Percentiles rank a stretch among this genome's conserved stretches.
Evolutionary conservation across 345 rosid species (phyloP).

Genomic region (Acer negundo): DNA sequence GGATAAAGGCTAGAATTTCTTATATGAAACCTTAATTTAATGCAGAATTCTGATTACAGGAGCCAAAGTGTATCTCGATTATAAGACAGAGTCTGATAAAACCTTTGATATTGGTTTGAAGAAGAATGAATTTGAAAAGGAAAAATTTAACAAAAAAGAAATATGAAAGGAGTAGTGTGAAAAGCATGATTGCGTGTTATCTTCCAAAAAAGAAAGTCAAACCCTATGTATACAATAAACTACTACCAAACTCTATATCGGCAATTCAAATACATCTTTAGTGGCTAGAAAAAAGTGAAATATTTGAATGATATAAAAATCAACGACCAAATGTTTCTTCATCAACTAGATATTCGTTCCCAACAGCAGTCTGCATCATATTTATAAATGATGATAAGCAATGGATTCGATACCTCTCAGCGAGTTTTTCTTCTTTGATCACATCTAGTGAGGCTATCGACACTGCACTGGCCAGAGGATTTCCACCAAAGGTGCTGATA

Average conservation of each 20-base stretch:
- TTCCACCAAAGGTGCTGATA: constrained; percentile 93
- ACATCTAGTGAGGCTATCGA: constrained; percentile 89
- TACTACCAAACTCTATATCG: neutral
- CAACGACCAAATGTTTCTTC: neutral
- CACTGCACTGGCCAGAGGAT: constrained; percentile 94
- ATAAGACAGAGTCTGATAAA: neutral
- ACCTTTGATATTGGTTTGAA: neutral
- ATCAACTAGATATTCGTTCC: neutral
- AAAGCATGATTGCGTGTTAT: neutral
- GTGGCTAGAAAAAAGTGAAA: neutral
- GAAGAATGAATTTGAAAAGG: neutral
- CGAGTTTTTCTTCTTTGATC: constrained; percentile 72
- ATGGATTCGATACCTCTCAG: constrained; percentile 50
- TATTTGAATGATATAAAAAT: neutral
- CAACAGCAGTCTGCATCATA: neutral
- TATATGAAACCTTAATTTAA: too few species aligned
- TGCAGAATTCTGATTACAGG: neutral
- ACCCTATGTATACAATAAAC: neutral
- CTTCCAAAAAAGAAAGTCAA: neutral
- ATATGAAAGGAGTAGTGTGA: neutral
- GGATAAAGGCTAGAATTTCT: neutral
- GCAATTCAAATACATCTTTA: neutral
- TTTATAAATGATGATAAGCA: neutral
- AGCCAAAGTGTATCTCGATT: neutral
- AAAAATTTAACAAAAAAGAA: neutral